Percentiles rank a stretch among this genome's conserved stretches.
Evolutionary conservation across 805 yeast species (phyloP).

Genomic region (Ogataea pini): DNA sequence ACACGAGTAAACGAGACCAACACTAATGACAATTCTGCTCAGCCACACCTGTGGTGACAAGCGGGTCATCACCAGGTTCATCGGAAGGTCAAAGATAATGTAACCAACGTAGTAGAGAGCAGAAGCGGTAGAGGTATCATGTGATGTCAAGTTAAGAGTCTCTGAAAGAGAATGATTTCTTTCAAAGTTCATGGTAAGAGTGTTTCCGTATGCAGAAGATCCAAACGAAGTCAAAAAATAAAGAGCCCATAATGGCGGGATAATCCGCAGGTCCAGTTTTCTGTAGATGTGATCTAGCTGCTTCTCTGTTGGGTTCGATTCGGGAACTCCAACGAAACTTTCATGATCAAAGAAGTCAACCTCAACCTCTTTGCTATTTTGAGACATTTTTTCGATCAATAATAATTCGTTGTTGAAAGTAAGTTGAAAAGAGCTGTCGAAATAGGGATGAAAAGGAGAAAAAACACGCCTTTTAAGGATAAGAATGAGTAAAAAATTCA

Average conservation of each 20-base stretch:
- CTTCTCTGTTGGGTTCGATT: constrained; percentile 26
- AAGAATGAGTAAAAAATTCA: not conserved
- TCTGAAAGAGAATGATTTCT: constrained; percentile 61
- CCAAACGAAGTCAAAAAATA: constrained; percentile 83
- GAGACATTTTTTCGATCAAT: constrained; percentile 1
- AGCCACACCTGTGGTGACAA: constrained; percentile 86
- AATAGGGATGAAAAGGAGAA: not conserved
- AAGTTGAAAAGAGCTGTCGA: not conserved
- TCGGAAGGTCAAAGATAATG: constrained; percentile 83
- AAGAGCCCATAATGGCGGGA: constrained; percentile 80
- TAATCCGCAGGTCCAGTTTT: constrained; percentile 66
- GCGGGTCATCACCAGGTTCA: constrained; percentile 82
- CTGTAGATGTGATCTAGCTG: constrained; percentile 57
- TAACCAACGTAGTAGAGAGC: constrained; percentile 83
- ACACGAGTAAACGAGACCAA: constrained; percentile 77
- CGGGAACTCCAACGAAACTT: not conserved
- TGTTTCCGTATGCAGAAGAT: constrained; percentile 70
- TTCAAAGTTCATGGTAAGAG: constrained; percentile 74
- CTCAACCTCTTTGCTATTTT: constrained; percentile 3
- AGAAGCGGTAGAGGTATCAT: constrained; percentile 70
- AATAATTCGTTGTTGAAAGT: no score
- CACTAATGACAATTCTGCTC: constrained; percentile 71
- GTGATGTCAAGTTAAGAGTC: constrained; percentile 50
- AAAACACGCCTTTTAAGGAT: not conserved
- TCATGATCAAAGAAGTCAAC: constrained; percentile 1